phyloP scores from a whole-genome alignment of 176 grass and related monocot species.

The Dendrocalamus sinicus region DNA sequence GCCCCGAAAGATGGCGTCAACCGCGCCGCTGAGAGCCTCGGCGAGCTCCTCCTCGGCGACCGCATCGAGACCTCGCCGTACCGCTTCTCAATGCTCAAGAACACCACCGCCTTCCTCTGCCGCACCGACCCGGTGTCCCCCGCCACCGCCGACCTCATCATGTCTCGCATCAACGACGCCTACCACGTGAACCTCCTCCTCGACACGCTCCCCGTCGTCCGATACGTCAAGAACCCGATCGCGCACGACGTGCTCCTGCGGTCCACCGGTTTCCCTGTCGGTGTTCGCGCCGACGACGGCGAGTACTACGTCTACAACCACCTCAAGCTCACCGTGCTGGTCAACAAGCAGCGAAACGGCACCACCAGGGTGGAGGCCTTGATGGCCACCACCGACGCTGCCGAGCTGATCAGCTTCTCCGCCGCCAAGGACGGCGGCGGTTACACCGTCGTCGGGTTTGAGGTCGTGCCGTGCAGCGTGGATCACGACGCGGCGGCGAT shows the following conservation, averaged over 20 bases:
- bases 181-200: conserved; percentile 78
- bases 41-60: conserved; percentile 78
- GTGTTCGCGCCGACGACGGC: conserved; percentile 51
- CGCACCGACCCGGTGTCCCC: conserved; percentile 39
- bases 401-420: conserved; percentile 41
- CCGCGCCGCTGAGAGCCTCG: conserved; percentile 63
- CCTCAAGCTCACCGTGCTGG: conserved; percentile 62
- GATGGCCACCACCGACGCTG: conserved; percentile 49
- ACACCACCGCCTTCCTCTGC: conserved; percentile 58
- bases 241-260: conserved; percentile 28
- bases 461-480: conserved; percentile 71
- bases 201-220: conserved; percentile 70
- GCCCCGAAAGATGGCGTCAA: conserved; percentile 45
- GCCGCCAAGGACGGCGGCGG: neutral
- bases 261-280: conserved; percentile 62
- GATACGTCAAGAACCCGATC: conserved; percentile 1
- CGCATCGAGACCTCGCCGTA: conserved; percentile 76
- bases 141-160: conserved; percentile 44
- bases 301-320: conserved; percentile 76
- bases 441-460: conserved; percentile 74
- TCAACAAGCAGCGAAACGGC: conserved; percentile 53
- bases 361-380: conserved; percentile 49
- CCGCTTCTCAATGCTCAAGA: conserved; percentile 60
- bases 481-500: conserved; percentile 39
- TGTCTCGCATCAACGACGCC: conserved; percentile 60